Base-by-base conservation (phyloP, 2,329 filamentous ascomycete species). In the Aspergillus tamarii region DNA sequence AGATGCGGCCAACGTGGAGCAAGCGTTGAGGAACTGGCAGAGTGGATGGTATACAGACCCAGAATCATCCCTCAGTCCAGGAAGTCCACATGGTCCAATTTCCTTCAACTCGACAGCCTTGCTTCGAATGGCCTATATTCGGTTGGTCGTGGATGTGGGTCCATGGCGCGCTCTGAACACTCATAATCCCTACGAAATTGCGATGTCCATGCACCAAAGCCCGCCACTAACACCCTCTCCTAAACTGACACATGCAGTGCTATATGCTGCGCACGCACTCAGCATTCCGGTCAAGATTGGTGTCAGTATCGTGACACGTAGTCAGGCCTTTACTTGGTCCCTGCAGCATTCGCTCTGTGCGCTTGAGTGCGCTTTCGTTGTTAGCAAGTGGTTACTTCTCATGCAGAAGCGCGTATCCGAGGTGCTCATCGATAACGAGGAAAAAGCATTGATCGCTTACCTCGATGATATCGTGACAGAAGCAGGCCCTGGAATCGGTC, bases 61-160 rank as follows among this genome's bases (percentile, higher is more conserved):
- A 67, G 62, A 64, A 70, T 87, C 86, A 0, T 86, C 84, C 0
- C 83, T 88, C 1, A 45, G 52, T 14, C 61, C 64, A 4, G 45
- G 55, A 2, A 58, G 34, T 11, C 64, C 64, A 3, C 4, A 23
- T 6, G 66, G 66, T 4, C 64, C 66, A 1, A 55, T 67, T 19
- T 60, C 62, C 0, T 67, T 66, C 57, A 67, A 64, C 45, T 64
- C 64, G 2, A 67, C 64, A 6, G 66, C 66, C 12, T 34, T 67
- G 12, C 66, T 67, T 4, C 56, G 64, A 34, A 55, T 67, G 12
- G 66, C 66, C 7, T 64, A 67, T 48, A 66, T 67, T 45, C 61
- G 64, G 0, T 21, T 67, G 11, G 52, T 45, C 14, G 46, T 62
- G 21, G 41, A 64, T 55, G 12, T 62, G 0, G 64, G 62, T 1